Evolutionary conservation across 163 green algal species (phyloP).

Genomic region (Scenedesmus sp.): DNA sequence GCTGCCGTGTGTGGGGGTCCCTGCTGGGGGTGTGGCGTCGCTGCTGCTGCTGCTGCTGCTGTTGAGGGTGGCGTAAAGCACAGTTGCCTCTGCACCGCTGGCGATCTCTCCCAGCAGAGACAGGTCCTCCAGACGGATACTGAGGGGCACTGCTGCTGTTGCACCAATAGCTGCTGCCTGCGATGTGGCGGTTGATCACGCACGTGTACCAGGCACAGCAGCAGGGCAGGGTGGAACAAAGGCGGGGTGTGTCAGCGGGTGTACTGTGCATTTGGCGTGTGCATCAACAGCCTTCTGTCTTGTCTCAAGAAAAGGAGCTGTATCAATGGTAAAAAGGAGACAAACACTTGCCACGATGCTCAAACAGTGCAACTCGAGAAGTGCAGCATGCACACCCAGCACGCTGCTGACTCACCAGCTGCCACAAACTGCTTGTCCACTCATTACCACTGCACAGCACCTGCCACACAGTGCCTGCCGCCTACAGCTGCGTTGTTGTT

Average conservation of each 20-base stretch:
- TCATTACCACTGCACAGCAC: neutral
- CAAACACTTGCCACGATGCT: neutral
- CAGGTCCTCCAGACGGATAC: slow-evolving; percentile 7
- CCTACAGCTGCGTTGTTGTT: neutral
- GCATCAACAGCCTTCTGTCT: too few relatives aligned
- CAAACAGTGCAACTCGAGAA: neutral
- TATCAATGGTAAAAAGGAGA: neutral
- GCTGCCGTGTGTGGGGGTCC: neutral
- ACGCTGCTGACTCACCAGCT: neutral
- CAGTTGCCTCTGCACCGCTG: neutral
- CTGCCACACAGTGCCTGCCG: neutral
- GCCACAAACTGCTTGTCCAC: neutral
- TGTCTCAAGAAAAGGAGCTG: too few relatives aligned
- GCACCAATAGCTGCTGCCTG: slow-evolving; percentile 38
- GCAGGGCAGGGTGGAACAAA: neutral
- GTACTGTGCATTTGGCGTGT: neutral
- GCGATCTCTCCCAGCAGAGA: slow-evolving; percentile 38
- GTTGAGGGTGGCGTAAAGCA: neutral
- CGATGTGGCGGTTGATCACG: neutral
- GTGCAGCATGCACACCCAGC: neutral
- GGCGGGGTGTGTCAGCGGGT: too few relatives aligned
- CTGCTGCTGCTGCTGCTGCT: slow-evolving; percentile 11
- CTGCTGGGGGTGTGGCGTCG: neutral
- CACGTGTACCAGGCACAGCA: neutral
- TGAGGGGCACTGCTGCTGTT: slow-evolving; percentile 20